Base-by-base conservation (phyloP, 306 rosid species). In the Vachellia collinsii region DNA sequence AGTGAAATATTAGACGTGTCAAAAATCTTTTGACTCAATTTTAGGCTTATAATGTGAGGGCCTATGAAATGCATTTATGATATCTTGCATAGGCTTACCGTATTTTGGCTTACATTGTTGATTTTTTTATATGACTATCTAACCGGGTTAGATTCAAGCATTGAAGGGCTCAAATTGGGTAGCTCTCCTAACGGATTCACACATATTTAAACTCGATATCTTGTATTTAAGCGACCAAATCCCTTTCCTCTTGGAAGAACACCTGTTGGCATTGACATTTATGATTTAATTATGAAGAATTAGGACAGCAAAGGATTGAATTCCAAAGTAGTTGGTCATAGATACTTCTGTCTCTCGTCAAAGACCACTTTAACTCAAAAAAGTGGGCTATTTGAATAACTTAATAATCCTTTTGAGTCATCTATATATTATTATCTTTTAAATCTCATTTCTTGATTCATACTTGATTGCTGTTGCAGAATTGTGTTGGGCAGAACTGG, bases 401-500 rank as follows among this genome's bases (percentile, higher is more conserved):
- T 39, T 68, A 11, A 71, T 70, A 56, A 48, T 72, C 47, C 53
- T 12, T 61, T 46, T 11, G 12, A 22, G 64, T 54, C 7, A 34
- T 66, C 42, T 43, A 41, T 51, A 13, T 13, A 22, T 43, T n/a
- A 67, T 9, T 5, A 2, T 44, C 19, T 23, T 22, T 62, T 81
- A 11, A n/a, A 42, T 10, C 72, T 67, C 19, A 4, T 19, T 68
- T 42, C 36, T 68, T 42, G 51, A 41, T 68, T 68, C 7, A 23
- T 19, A 39, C n/a, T 80, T 16, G 10, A 41, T n/a, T 87, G 7
- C 75, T 79, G 61, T 82, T 87, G 93, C 94, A 93, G 98, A 88
- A 82, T 62, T 96, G 98, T 87, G 65, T 96, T 53, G 99, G 99
- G 43, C 98, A 85, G 78, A 93, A 79, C 86, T 85, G 83, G 42